Evolutionary conservation across 495 filamentous ascomycete species (phyloP), one percentile per base, ranked within the genome.

Genomic region (Penicillium malachiteum): DNA sequence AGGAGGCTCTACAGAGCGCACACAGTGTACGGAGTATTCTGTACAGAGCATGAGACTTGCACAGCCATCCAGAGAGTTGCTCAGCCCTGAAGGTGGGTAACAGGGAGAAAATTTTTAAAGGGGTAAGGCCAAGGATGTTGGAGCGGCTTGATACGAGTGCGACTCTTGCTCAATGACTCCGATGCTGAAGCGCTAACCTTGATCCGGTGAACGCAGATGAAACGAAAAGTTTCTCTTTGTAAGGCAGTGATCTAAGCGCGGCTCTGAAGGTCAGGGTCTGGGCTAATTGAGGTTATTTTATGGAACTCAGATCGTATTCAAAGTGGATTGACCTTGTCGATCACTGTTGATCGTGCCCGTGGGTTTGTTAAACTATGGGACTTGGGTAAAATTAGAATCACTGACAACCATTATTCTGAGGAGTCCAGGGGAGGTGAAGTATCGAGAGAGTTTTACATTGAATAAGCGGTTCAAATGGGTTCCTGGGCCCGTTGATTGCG

Each of bases 291-390:
- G 39, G 21, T 3, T 48, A 4, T 34, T 34, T 9, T 11, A 30
- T 48, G 7, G 31, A 34, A 30, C 26, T 48, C 32, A 1, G 7
- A 14, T 48, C 32, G 31, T 37, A 35, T 48, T 40, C 1, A 5
- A 7, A 8, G 48, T 39, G 35, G 37, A 38, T 39, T 30, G 48
- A 50, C 48, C 35, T 17, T 50, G 48, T 26, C 35, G 48, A 50
- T 50, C 48, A 41, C 6, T 38, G 16, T 35, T 38, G 33, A 50
- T 50, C 35, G 9, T 16, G 17, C 14, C 14, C n/a, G 21, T 43
- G 13, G 16, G 11, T 38, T 39, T 7, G 7, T 13, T 14, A 32
- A 17, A 38, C 14, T 33, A 14, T 47, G 5, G 7, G 10, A 26
- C 2, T 26, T 26, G 21, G 21, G 21, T 26, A 26, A 26, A 26